Evolutionary conservation across 2,329 filamentous ascomycete genomes (phyloP).

Genomic region (Beauveria rudraprayagi): DNA sequence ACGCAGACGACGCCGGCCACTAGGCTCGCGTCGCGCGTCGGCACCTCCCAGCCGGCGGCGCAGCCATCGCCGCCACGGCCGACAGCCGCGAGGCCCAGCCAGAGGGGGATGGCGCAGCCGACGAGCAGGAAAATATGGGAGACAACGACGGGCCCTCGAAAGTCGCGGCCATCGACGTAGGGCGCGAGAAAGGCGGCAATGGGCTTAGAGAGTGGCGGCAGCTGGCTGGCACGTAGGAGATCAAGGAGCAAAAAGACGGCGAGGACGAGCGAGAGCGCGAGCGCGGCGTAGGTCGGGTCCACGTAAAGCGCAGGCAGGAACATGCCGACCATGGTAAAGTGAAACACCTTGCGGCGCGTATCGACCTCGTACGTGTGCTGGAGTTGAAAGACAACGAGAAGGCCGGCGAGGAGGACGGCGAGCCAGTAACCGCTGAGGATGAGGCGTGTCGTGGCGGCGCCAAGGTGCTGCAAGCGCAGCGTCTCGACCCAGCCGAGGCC

Average conservation of each 20-base stretch:
- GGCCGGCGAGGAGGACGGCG: constrained; percentile 58
- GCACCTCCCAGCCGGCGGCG: constrained; percentile 68
- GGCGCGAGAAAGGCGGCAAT: constrained; percentile 82
- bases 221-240: constrained; percentile 78
- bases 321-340: constrained; percentile 97
- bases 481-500: constrained; percentile 54
- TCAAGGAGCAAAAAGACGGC: constrained; percentile 84
- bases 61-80: constrained; percentile 46
- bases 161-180: constrained; percentile 88
- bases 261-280: constrained; percentile 73
- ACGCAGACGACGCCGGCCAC: constrained; percentile 89
- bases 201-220: constrained; percentile 80
- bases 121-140: constrained; percentile 94
- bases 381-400: constrained; percentile 66
- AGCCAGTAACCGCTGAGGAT: constrained; percentile 68
- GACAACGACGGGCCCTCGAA: constrained; percentile 88
- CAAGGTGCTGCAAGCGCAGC: constrained; percentile 56
- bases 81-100: constrained; percentile 72
- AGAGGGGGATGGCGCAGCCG: constrained; percentile 89
- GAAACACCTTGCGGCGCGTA: constrained; percentile 92
- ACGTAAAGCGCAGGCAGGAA: constrained; percentile 79
- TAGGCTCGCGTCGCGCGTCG: constrained; percentile 74
- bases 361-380: constrained; percentile 81
- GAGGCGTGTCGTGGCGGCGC: constrained; percentile 75
- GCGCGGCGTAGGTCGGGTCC: constrained; percentile 73